Conservation (phyloP, 805 yeast species). For the Hemisphaericaspora nanyangensis region DNA sequence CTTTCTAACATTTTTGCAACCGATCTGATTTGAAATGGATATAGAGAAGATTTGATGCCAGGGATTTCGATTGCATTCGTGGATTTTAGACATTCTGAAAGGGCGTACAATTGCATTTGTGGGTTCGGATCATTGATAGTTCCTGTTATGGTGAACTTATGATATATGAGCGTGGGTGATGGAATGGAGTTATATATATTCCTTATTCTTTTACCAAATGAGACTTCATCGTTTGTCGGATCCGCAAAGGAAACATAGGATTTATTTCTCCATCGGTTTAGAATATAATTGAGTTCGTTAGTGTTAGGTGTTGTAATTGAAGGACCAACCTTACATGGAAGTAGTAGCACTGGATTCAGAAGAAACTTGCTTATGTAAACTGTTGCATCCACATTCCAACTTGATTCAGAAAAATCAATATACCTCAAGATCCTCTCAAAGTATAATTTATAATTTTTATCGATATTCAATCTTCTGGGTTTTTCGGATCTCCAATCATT, state of each 20-base stretch:
- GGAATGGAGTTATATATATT: conserved; percentile 32
- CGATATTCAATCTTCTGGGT: conserved; percentile 25
- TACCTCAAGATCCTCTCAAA: conserved; percentile 36
- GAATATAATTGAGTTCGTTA: conserved; percentile 16
- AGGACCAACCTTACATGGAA: neutral
- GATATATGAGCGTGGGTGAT: conserved; percentile 18
- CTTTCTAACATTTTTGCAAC: conserved; percentile 55
- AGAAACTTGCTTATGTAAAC: neutral
- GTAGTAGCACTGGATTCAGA: neutral
- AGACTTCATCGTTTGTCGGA: neutral
- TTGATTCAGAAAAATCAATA: conserved; percentile 34
- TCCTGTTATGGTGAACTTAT: neutral
- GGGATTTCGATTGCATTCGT: conserved; percentile 4
- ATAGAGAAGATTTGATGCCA: conserved; percentile 51
- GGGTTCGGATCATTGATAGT: neutral
- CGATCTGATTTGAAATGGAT: conserved; percentile 59
- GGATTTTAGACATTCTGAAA: neutral
- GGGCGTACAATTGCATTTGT: neutral
- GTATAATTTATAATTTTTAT: conserved; percentile 21
- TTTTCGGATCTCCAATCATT: conserved; percentile 31
- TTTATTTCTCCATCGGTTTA: conserved; percentile 27
- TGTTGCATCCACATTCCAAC: conserved; percentile 4
- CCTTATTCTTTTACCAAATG: conserved; percentile 18
- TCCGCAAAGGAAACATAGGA: neutral
- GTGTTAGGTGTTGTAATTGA: neutral